Evolutionary conservation across 2,329 filamentous ascomycete genomes (phyloP).

Genomic region (Colletotrichum sp.): DNA sequence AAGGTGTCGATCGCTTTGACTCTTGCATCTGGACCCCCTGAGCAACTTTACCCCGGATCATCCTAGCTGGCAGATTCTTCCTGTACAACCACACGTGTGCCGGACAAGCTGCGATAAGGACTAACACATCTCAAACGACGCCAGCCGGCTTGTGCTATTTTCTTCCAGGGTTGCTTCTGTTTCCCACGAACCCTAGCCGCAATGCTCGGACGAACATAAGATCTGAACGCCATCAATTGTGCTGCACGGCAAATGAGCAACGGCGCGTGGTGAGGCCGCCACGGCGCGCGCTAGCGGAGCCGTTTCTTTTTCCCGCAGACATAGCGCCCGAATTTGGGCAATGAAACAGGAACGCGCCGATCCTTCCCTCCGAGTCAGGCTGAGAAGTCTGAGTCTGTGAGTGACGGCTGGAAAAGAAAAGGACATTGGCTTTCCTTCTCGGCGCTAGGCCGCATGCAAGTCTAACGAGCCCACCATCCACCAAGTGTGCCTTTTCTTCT

Average conservation of each 20-base stretch:
- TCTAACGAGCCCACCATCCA: neutral
- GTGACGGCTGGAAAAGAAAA: neutral
- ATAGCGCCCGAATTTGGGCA: neutral
- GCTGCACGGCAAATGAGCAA: slow-evolving; percentile 1
- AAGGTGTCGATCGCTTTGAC: neutral
- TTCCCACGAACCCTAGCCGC: neutral
- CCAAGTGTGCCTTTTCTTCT: neutral
- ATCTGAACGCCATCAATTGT: neutral
- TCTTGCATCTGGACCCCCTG: neutral
- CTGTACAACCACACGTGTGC: neutral
- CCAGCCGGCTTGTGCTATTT: slow-evolving; percentile 8
- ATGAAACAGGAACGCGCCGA: slow-evolving; percentile 8
- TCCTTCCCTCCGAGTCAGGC: neutral
- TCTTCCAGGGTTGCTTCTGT: neutral
- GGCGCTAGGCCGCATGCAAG: slow-evolving; percentile 2
- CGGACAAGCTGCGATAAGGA: neutral
- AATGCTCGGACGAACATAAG: neutral
- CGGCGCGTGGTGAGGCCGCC: slow-evolving; percentile 11
- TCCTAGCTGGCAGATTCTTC: neutral
- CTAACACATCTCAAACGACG: neutral
- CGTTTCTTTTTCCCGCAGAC: slow-evolving; percentile 4
- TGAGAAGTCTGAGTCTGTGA: neutral
- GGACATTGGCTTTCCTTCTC: neutral
- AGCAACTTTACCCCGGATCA: slow-evolving; percentile 13
- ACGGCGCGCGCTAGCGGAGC: slow-evolving; percentile 1